A percentile compares a stretch with the other conserved stretches of the same genome.
phyloP scores from a whole-genome alignment of 768 basidiomycete species.

The Inosperma sp. region DNA sequence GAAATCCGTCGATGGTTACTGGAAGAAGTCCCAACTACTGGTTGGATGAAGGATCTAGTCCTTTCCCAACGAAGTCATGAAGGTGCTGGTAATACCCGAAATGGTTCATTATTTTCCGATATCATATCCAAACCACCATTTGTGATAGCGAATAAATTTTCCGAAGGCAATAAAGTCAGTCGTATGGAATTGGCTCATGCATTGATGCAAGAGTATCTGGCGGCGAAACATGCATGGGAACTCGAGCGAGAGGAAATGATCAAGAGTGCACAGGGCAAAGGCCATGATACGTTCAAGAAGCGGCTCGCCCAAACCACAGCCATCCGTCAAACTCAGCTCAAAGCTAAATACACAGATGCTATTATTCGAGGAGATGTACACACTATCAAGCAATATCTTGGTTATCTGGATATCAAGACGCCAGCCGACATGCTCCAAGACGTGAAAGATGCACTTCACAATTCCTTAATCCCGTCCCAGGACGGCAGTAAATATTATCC shows the following conservation, averaged over 20 bases:
- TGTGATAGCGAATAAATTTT: conserved; percentile 5
- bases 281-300: conserved; percentile 18
- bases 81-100: too few species aligned
- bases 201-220: conserved; percentile 25
- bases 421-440: conserved; percentile 22
- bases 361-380: conserved; percentile 27
- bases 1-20: conserved; percentile 24
- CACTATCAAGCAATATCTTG: conserved; percentile 23
- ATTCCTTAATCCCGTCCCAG: conserved; percentile 21
- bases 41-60: conserved; percentile 20
- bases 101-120: not conserved
- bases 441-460: conserved; percentile 24
- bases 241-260: conserved; percentile 23
- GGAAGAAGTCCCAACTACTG: conserved; percentile 18
- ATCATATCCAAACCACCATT: not conserved
- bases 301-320: conserved; percentile 22
- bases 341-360: conserved; percentile 25
- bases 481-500: conserved; percentile 24
- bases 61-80: conserved; percentile 15
- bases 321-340: conserved; percentile 23
- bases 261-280: conserved; percentile 10
- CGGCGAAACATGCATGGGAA: conserved; percentile 27
- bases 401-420: conserved; percentile 21
- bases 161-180: conserved; percentile 14
- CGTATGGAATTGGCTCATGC: conserved; percentile 24